These are phyloP conservation scores for Naegleria lovaniensis DNA, from an alignment of 208 protist species.

Conservation along the genomic window DNA sequence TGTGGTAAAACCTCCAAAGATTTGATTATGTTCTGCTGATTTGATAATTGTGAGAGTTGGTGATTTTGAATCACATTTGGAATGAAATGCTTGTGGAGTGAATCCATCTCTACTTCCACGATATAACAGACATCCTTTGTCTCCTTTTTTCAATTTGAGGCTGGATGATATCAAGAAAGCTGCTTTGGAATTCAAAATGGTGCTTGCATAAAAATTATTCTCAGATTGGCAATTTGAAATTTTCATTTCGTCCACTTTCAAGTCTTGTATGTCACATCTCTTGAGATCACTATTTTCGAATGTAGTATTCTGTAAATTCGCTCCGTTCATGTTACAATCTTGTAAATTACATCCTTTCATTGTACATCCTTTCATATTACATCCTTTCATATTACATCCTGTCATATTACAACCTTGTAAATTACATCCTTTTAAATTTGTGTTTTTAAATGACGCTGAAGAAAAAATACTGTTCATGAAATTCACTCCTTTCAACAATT, in stretches of 20 bases:
- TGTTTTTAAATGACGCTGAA: not conserved
- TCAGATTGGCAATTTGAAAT: too few relatives aligned
- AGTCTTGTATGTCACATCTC: too few relatives aligned
- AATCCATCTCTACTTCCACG: constrained; percentile 11
- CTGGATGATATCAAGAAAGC: too few relatives aligned
- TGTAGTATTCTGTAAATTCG: not conserved
- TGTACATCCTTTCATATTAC: not conserved
- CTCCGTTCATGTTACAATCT: not conserved
- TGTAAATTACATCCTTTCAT: not conserved
- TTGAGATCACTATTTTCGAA: not conserved
- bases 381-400: not conserved
- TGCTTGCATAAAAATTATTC: too few relatives aligned
- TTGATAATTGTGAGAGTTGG: constrained; percentile 21
- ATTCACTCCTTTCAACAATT: not conserved
- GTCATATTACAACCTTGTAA: not conserved
- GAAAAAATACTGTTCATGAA: not conserved
- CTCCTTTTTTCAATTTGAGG: too few relatives aligned
- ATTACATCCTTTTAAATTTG: not conserved
- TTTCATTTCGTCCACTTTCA: too few relatives aligned
- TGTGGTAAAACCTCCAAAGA: constrained; percentile 27
- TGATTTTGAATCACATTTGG: not conserved
- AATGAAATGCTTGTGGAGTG: not conserved
- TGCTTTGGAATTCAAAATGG: too few relatives aligned
- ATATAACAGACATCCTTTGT: not conserved
- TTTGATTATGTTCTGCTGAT: not conserved